These are phyloP conservation scores for Fusarium kyushuense DNA, from an alignment of 2,329 filamentous ascomycete species.

Conservation along the genomic window DNA sequence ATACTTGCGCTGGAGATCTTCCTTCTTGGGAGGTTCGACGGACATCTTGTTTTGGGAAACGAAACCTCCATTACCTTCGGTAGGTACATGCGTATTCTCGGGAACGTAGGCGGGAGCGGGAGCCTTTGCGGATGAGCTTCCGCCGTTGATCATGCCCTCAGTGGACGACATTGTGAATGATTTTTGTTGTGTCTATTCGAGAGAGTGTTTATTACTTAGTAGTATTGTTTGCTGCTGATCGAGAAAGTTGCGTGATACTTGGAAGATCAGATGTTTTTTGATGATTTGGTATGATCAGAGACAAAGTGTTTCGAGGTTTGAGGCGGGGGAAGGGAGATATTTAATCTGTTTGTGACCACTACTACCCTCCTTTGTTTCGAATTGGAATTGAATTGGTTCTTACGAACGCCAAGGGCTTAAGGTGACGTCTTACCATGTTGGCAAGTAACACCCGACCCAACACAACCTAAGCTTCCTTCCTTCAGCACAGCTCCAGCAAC, in stretches of 20 bases:
- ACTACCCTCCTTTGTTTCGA: slow-evolving; percentile 15
- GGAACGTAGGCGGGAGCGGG: slow-evolving; percentile 6
- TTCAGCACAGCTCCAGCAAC: slow-evolving; percentile 3
- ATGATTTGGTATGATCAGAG: neutral
- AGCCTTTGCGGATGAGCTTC: slow-evolving; percentile 50
- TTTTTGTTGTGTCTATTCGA: neutral
- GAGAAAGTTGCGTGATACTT: neutral
- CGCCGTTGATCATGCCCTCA: slow-evolving; percentile 45
- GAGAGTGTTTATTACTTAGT: neutral
- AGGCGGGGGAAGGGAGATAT: slow-evolving; percentile 33
- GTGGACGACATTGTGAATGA: slow-evolving; percentile 37
- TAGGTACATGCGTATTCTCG: slow-evolving; percentile 8
- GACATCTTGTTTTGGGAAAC: slow-evolving; percentile 68
- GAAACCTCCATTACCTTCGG: slow-evolving; percentile 57
- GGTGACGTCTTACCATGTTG: slow-evolving; percentile 30
- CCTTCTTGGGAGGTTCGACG: slow-evolving; percentile 83
- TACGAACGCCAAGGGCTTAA: slow-evolving; percentile 31
- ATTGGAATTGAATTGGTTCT: slow-evolving; percentile 1
- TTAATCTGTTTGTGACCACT: slow-evolving; percentile 24
- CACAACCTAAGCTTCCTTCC: slow-evolving; percentile 21
- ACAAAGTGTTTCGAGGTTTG: slow-evolving; percentile 17
- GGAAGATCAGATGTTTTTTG: neutral
- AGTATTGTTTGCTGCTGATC: neutral
- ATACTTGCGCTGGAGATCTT: slow-evolving; percentile 88
- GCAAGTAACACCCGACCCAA: slow-evolving; percentile 18